Evolutionary conservation across 2,329 filamentous ascomycete genomes (phyloP).

Genomic region (Microcyclospora tardicrescens): DNA sequence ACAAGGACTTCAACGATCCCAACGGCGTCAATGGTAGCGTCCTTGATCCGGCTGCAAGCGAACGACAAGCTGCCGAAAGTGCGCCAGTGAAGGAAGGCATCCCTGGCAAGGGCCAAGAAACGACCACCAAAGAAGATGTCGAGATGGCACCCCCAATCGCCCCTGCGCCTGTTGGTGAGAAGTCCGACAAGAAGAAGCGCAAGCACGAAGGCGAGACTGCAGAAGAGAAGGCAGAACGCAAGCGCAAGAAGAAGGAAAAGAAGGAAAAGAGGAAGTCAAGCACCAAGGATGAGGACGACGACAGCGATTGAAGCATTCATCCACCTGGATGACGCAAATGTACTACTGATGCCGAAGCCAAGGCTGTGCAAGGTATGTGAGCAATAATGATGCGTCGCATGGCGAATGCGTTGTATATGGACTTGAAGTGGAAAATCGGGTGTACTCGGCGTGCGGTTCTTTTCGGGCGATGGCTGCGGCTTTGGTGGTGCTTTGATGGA

Average conservation of each 20-base stretch:
- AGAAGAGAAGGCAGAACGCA: constrained; percentile 33
- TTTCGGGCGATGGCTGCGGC: too few relatives aligned
- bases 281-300: constrained; percentile 14
- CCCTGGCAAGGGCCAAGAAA: constrained; percentile 24
- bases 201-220: constrained; percentile 38
- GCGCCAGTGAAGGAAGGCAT: constrained; percentile 24
- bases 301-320: constrained; percentile 10
- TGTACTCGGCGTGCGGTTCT: too few relatives aligned
- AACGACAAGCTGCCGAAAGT: constrained; percentile 21
- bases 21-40: constrained; percentile 16
- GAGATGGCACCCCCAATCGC: constrained; percentile 22
- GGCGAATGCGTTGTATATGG: too few relatives aligned
- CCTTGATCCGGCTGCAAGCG: constrained; percentile 8
- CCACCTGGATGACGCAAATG: too few relatives aligned
- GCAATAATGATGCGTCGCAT: too few relatives aligned
- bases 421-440: too few relatives aligned
- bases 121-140: constrained; percentile 29
- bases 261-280: constrained; percentile 45
- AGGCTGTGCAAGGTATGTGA: too few relatives aligned
- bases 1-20: constrained; percentile 71
- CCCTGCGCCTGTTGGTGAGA: constrained; percentile 18
- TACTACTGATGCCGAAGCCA: too few relatives aligned
- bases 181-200: constrained; percentile 19
- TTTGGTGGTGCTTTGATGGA: too few relatives aligned
- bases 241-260: constrained; percentile 57